Evolutionary conservation across 805 yeast genomes (phyloP).

Genomic region (Candida insectorum): DNA sequence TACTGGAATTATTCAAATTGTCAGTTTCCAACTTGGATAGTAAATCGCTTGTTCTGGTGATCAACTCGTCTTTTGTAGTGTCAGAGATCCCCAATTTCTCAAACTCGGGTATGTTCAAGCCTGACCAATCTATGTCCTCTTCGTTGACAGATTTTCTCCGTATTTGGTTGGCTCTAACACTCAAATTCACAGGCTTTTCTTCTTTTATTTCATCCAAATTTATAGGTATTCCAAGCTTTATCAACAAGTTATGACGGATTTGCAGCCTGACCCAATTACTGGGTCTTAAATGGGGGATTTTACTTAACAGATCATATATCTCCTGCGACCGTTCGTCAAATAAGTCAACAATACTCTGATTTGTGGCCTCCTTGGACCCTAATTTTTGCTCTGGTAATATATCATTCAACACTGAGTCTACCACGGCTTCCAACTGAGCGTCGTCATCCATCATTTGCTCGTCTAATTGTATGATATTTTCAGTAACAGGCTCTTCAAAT

Average conservation of each 20-base stretch:
- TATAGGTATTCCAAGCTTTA: slow-evolving; percentile 70
- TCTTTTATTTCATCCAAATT: slow-evolving; percentile 53
- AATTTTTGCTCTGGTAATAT: neutral
- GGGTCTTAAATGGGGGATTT: slow-evolving; percentile 48
- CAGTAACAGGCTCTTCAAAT: slow-evolving; percentile 9
- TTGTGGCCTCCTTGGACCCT: neutral
- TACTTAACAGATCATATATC: slow-evolving; percentile 46
- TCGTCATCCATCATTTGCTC: neutral
- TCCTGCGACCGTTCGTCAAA: slow-evolving; percentile 33
- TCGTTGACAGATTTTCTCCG: slow-evolving; percentile 24
- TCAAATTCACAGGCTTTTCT: neutral
- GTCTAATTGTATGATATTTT: neutral
- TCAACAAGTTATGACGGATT: slow-evolving; percentile 58
- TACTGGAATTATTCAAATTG: slow-evolving; percentile 28
- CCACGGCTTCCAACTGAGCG: neutral
- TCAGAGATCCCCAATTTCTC: slow-evolving; percentile 25
- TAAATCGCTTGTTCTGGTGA: slow-evolving; percentile 23
- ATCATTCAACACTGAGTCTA: slow-evolving; percentile 2
- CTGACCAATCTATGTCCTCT: slow-evolving; percentile 32
- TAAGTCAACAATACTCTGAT: slow-evolving; percentile 6
- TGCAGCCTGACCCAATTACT: slow-evolving; percentile 70
- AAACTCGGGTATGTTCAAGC: slow-evolving; percentile 35
- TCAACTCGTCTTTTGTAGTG: slow-evolving; percentile 22
- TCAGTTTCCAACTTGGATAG: slow-evolving; percentile 32
- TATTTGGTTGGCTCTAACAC: slow-evolving; percentile 4